Evolutionary conservation across 2,329 filamentous ascomycete genomes (phyloP), one percentile per base, ranked within the genome.

Genomic region (Colletotrichum higginsianum): DNA sequence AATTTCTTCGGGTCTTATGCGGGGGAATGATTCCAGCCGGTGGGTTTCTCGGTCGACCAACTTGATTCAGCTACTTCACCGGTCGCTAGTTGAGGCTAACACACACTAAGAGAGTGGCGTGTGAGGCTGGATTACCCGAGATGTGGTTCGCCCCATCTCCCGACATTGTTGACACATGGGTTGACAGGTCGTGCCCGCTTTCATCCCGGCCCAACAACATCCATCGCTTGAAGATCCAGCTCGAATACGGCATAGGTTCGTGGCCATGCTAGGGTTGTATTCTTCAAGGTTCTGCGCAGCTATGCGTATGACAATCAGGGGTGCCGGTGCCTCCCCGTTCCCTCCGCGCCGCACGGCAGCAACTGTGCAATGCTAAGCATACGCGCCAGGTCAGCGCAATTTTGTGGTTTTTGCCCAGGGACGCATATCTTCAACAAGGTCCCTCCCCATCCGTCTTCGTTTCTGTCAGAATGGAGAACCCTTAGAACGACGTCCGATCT

Each of bases 401-500:
- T 13, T 35, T 3, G 13, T 16, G 16, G 47, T 13, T 50, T 52
- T 38, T 30, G n/a, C 50, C 35, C 38, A 13, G 53, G 18, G 18
- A 23, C 46, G 40, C 68, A 71, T 68, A 71, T 71, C 58, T 71
- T 63, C 46, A 68, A 71, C 40, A 58, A 44, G 40, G 40, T 55
- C 40, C 58, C 52, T 68, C 53, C 65, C n/a, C 46, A 47, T 58
- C 18, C 52, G 16, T 53, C 55, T 30, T 55, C 53, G 58, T 71
- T 44, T 40, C 52, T 63, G 38, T 42, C 46, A 42, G 58, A 42
- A 68, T 63, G 58, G 65, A 58, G 65, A 71, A 44, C 21, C 30
- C 30, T 26, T 55, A 60, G 65, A 63, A 50, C 52, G 58, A 58
- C 68, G 52, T 63, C 65, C 53, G 26, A 71, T 40, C 61, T 38